phyloP scores from a whole-genome alignment of 192 early-diverging fungal species.

The Kappamyces sp. region DNA sequence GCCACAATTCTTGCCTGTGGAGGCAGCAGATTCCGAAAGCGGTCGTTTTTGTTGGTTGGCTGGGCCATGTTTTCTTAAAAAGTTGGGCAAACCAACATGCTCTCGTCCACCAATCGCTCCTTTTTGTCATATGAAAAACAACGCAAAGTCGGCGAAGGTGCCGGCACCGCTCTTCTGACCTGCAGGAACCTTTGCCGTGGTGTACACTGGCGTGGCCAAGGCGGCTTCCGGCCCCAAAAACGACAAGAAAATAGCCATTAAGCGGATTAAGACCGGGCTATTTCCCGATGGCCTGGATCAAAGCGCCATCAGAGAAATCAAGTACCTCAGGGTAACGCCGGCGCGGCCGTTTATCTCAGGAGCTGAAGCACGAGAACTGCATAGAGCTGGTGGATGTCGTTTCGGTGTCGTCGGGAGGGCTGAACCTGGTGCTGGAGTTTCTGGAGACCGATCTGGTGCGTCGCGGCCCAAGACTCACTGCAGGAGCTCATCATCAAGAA shows the following conservation, averaged over 20 bases:
- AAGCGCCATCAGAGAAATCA: conserved; percentile 93
- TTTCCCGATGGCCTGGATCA: conserved; percentile 93
- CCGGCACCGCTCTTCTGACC: no score
- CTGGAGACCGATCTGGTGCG: conserved; percentile 76
- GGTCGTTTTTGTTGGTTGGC: no score
- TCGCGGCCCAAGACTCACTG: no score
- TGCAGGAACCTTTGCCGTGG: conserved; percentile 77
- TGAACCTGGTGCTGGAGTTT: conserved; percentile 92
- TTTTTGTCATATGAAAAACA: conserved; percentile 66
- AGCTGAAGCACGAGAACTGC: conserved; percentile 88
- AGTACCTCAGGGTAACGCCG: conserved; percentile 44
- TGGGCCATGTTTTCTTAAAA: no score
- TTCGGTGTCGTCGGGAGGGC: conserved; percentile 72
- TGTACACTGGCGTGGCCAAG: conserved; percentile 67
- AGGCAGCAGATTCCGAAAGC: no score
- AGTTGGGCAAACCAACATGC: background rate
- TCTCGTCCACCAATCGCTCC: background rate
- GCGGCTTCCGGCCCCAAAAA: conserved; percentile 4
- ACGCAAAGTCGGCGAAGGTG: conserved; percentile 87
- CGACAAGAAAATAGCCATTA: conserved; percentile 81
- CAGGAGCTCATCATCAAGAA: conserved; percentile 93
- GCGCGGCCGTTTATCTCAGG: conserved; percentile 37
- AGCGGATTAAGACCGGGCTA: conserved; percentile 92
- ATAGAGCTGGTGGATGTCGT: conserved; percentile 93
- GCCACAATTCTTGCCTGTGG: conserved; percentile 55